These are phyloP conservation scores for Smittium culicis DNA, from an alignment of 371 early-diverging fungal genomes.

Conservation along the genomic window DNA sequence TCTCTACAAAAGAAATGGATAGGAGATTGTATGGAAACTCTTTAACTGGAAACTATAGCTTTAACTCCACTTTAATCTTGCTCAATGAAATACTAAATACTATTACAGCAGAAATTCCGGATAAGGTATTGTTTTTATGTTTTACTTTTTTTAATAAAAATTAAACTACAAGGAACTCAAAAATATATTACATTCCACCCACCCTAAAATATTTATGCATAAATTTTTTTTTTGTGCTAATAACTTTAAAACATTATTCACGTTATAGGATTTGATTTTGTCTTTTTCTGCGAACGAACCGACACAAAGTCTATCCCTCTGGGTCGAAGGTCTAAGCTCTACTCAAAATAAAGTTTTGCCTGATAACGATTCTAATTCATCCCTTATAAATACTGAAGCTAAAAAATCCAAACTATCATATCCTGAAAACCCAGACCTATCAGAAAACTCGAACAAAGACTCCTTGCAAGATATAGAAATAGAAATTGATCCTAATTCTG, in stretches of 20 bases:
- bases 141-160: background rate
- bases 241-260: background rate
- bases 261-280: background rate
- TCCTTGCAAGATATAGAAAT: background rate
- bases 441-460: background rate
- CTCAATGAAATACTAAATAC: conserved; percentile 47
- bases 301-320: background rate
- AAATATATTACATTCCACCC: background rate
- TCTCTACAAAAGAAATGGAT: conserved; percentile 77
- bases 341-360: background rate
- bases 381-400: background rate
- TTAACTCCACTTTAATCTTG: conserved; percentile 44
- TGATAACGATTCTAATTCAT: background rate
- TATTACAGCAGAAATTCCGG: conserved; percentile 44
- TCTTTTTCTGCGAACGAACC: background rate
- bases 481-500: background rate
- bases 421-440: background rate
- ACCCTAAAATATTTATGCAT: background rate
- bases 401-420: background rate
- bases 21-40: conserved; percentile 58
- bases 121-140: conserved; percentile 26
- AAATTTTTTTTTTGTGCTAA: background rate
- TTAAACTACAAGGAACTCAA: background rate
- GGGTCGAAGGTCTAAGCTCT: background rate
- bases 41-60: conserved; percentile 55